Evolutionary conservation across 352 stramenopile genomes (phyloP), one percentile per base, ranked within the genome.

Genomic region (Pythium dissotocum): DNA sequence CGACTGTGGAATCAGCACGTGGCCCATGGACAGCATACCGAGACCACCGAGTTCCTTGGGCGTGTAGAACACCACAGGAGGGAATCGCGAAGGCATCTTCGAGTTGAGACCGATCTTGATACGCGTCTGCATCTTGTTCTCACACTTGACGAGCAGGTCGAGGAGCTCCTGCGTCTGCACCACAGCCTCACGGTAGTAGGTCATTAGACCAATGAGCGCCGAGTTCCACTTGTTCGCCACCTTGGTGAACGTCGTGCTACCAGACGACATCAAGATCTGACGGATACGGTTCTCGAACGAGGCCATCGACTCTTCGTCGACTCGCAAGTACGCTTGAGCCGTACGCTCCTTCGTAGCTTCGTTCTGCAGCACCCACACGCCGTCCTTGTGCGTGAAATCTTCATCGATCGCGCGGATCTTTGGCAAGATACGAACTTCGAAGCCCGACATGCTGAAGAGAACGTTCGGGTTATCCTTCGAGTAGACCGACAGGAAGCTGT

Each of bases 41-140:
- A 99, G 85, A 54, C 98, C 98, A 66, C 98, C 98, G 13, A 99
- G 71, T 70, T 99, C 98, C 75, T 99, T 99, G 0, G 98, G 98
- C 18, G 97, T 99, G 77, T 99, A 99, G 77, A 99, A 99, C 28
- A 99, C 98, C 28, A 99, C 97, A 12, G 98, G 98, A 40, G 98
- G 98, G 84, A 99, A 99, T 60, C 98, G 94, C 55, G 93, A 99
- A 44, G 97, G 97, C 97, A 99, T 99, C 80, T 99, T 99, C 72
- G 94, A 99, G 89, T 99, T 99, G 57, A 99, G 77, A 6, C 98
- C 98, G 65, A 99, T 99, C 87, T 99, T 99, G 79, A 99, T 99
- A 78, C 98, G 89, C 54, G 97, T 99, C 77, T 99, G 98, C 69
- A 99, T 99, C 84, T 99, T 99, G 82, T 99, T 99, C 73, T 99